phyloP scores from a whole-genome alignment of 2,329 filamentous ascomycete species.

The Paraconiothyrium brasiliense region DNA sequence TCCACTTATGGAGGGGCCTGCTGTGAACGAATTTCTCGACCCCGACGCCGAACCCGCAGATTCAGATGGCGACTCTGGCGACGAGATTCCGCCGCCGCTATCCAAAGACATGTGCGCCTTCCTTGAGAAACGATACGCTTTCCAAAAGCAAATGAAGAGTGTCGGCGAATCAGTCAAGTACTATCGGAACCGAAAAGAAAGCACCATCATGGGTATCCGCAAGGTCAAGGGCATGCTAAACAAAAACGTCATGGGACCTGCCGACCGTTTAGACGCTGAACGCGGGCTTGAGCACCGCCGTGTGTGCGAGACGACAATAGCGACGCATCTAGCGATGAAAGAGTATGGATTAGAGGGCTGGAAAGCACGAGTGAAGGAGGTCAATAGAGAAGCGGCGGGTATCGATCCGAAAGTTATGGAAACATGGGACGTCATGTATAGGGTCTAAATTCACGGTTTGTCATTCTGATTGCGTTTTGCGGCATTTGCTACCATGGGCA shows the following conservation, averaged over 20 bases:
- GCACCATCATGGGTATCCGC: constrained; percentile 8
- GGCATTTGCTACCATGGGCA: not conserved
- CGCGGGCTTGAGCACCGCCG: constrained; percentile 1
- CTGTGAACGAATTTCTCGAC: constrained; percentile 15
- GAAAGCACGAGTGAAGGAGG: not conserved
- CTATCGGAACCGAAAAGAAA: not conserved
- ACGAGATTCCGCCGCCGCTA: constrained; percentile 17
- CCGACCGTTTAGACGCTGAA: not conserved
- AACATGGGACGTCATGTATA: not conserved
- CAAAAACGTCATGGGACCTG: not conserved
- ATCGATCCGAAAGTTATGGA: not conserved
- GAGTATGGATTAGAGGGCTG: not conserved
- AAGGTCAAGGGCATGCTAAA: constrained; percentile 14
- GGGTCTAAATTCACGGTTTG: not conserved
- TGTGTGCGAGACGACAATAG: not conserved
- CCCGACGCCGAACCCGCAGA: not conserved
- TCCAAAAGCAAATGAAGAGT: not conserved
- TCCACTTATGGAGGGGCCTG: not conserved
- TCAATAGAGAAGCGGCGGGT: not conserved
- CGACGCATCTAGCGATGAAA: constrained; percentile 3
- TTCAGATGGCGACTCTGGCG: constrained; percentile 19
- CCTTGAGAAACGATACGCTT: constrained; percentile 2
- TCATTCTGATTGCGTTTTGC: not conserved
- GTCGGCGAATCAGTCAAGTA: not conserved
- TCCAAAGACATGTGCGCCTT: not conserved